Base-by-base conservation (phyloP, 352 stramenopile species). In the Phytophthora macrochlamydospora region DNA sequence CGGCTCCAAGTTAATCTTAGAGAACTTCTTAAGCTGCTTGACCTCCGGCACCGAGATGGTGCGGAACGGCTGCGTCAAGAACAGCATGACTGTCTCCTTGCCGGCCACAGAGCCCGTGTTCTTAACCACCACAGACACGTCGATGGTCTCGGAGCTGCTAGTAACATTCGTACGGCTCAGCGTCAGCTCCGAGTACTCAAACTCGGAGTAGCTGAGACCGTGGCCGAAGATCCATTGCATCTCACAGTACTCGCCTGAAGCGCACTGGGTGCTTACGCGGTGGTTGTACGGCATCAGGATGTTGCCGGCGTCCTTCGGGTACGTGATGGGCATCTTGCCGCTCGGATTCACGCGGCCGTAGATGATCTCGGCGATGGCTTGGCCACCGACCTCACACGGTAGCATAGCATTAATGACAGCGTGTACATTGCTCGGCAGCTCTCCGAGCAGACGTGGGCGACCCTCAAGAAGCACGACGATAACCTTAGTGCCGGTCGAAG, bases 271-370 rank as follows among this genome's bases (percentile, higher is more conserved):
- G 13, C 55, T 87, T 28, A 84, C 78, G 5, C 56, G 82, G 59
- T 91, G 83, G 62, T 90, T 91, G 79, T 94, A 94, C 18, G 75
- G 74, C 58, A 91, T 89, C 29, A 75, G 60, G 38, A 87, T 69
- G 49, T 85, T 89, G 14, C 58, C 77, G 2, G 73, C 59, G 57
- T 88, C 65, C 65, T 85, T 85, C 28, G 83, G 86, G 71, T 92
- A 97, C 18, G 87, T 96, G 65, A 96, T 90, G 11, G 89, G 85
- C 29, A 96, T 73, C 35, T 81, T 67, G 11, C 90, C 90, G 24
- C 86, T 95, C n/a, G 89, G 87, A 65, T 93, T 95, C 29, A 89
- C 75, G n/a, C 72, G 59, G 14, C 90, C 90, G 56, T 89, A 90
- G 13, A 96, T 59, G 48, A 96, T 87, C 65, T 96, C 85, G 7